A percentile compares a stretch with the other conserved stretches of the same genome.
Evolutionary conservation across 2,329 filamentous ascomycete species (phyloP).

Genomic region (Aspergillus luchuensis): DNA sequence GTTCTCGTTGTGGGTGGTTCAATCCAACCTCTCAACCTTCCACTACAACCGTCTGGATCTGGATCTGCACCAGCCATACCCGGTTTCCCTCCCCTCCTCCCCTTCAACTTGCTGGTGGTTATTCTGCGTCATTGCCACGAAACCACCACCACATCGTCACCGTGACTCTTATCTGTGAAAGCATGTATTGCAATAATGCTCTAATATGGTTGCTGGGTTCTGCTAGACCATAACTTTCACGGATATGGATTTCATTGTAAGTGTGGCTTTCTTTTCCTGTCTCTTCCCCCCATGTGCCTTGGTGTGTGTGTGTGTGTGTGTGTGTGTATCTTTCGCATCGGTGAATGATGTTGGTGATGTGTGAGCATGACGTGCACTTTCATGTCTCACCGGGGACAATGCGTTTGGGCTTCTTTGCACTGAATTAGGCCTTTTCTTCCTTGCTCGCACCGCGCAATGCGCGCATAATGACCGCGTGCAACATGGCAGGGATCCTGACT

Average conservation of each 20-base stretch:
- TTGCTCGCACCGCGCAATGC: not conserved
- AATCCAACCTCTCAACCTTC: not conserved
- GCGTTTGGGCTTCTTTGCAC: not conserved
- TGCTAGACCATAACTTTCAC: conserved; percentile 31
- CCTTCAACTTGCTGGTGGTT: conserved; percentile 6
- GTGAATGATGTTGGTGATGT: not conserved
- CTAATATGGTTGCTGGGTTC: conserved; percentile 30
- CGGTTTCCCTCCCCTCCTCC: conserved; percentile 1
- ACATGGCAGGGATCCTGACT: conserved; percentile 11
- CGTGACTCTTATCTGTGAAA: conserved; percentile 20
- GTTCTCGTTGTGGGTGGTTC: not conserved
- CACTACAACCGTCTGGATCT: conserved; percentile 1
- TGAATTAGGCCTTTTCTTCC: not conserved
- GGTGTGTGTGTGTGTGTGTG: not conserved
- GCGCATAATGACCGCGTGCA: conserved; percentile 6
- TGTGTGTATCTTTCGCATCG: not conserved
- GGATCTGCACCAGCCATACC: conserved; percentile 4
- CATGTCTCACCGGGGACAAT: not conserved
- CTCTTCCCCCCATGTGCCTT: conserved; percentile 2
- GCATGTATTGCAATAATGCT: conserved; percentile 39
- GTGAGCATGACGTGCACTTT: not conserved
- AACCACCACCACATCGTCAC: conserved; percentile 8
- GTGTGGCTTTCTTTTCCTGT: conserved; percentile 30
- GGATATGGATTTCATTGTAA: conserved; percentile 50
- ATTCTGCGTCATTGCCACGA: conserved; percentile 24